Conservation (phyloP, 352 stramenopile genomes). For the Phytophthora cryptogea region DNA sequence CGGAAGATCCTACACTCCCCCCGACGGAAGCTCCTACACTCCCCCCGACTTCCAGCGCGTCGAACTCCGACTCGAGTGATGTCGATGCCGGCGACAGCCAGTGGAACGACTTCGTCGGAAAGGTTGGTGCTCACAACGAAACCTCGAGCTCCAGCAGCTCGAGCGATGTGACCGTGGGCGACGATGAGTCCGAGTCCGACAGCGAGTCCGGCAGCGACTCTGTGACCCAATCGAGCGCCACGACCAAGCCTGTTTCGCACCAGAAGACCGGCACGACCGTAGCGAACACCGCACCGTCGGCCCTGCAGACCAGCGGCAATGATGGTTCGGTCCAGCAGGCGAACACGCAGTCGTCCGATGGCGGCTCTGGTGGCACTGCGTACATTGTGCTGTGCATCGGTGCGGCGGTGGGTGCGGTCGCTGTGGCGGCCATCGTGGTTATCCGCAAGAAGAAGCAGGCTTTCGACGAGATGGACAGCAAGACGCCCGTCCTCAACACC, state of each 20-base stretch:
- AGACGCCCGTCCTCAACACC: slow-evolving; percentile 43
- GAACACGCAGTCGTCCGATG: slow-evolving; percentile 32
- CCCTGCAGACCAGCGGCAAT: slow-evolving; percentile 18
- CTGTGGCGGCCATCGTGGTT: slow-evolving; percentile 45
- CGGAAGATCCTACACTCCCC: slow-evolving; percentile 3
- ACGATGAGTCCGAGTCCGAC: slow-evolving; percentile 6
- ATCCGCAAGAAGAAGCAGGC: slow-evolving; percentile 63
- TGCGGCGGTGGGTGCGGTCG: slow-evolving; percentile 33
- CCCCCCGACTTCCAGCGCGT: slow-evolving; percentile 18
- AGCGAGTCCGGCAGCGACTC: slow-evolving; percentile 11
- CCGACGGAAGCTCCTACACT: slow-evolving; percentile 22
- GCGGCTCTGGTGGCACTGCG: neutral
- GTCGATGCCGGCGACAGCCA: slow-evolving; percentile 22
- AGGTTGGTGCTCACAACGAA: slow-evolving; percentile 23
- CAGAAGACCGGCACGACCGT: slow-evolving; percentile 15
- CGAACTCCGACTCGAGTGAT: slow-evolving; percentile 13
- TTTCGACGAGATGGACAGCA: slow-evolving; percentile 63
- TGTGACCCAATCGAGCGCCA: slow-evolving; percentile 3
- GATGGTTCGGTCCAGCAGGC: slow-evolving; percentile 27
- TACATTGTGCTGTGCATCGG: slow-evolving; percentile 29
- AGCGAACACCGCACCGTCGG: slow-evolving; percentile 8
- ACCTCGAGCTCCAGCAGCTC: slow-evolving; percentile 22
- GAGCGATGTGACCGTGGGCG: slow-evolving; percentile 20
- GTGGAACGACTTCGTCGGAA: slow-evolving; percentile 26
- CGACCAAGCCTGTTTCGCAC: slow-evolving; percentile 12